Conservation (phyloP, 202 grass and related monocot genomes). For the Panicum hallii region DNA sequence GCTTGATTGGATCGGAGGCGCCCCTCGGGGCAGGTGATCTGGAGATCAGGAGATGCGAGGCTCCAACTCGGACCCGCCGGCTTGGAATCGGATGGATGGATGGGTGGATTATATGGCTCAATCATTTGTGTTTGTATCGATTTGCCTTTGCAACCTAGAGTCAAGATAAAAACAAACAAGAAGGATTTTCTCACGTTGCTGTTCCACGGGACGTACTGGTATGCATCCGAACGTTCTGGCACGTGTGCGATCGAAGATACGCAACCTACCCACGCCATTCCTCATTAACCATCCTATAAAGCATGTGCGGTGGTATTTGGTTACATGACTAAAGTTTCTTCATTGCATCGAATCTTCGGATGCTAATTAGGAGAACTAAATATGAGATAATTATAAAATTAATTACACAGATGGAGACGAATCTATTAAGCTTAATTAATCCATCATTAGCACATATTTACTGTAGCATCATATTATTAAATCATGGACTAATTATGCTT, state of each 20-base stretch:
- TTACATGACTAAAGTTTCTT: too few species aligned
- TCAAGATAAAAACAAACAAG: background rate
- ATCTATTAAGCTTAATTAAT: too few species aligned
- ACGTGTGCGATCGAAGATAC: background rate
- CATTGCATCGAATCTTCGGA: too few species aligned
- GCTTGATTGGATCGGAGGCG: background rate
- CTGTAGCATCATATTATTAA: too few species aligned
- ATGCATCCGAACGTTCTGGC: background rate
- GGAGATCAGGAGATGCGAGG: background rate
- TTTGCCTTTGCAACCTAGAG: conserved; percentile 26
- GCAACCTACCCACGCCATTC: too few species aligned
- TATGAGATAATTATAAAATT: too few species aligned
- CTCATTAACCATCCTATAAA: too few species aligned
- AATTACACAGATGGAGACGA: too few species aligned
- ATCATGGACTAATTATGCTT: too few species aligned
- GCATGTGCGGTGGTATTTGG: too few species aligned
- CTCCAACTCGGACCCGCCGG: conserved; percentile 12
- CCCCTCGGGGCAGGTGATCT: conserved; percentile 30
- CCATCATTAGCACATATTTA: too few species aligned
- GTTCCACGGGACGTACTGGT: background rate
- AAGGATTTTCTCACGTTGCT: background rate
- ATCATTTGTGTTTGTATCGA: conserved; percentile 16
- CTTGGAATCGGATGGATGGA: background rate
- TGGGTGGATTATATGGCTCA: background rate
- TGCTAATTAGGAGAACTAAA: too few species aligned